These are phyloP conservation scores for Fraxinus latifolia DNA, from an alignment of 305 asterid species.

Conservation along the genomic window DNA sequence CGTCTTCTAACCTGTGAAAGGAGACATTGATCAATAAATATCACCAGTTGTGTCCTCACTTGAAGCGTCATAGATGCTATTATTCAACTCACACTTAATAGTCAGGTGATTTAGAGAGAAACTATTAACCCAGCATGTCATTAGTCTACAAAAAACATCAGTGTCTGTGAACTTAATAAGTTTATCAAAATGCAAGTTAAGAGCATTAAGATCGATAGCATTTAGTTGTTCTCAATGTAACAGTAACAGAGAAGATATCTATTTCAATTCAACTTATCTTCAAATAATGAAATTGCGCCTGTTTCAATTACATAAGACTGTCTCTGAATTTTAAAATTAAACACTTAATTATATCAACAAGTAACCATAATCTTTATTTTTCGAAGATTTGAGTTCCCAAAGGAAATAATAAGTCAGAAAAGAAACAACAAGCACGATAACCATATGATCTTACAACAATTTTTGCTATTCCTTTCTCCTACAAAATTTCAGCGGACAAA, in stretches of 20 bases:
- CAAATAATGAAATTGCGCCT: background rate
- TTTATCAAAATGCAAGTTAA: background rate
- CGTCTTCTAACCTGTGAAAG: conserved; percentile 21
- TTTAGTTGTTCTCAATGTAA: background rate
- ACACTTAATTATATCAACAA: background rate
- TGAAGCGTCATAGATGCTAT: background rate
- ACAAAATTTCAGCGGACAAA: conserved; percentile 22
- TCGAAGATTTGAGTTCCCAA: background rate
- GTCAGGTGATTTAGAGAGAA: background rate
- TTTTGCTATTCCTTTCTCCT: conserved; percentile 14
- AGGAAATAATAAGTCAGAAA: background rate
- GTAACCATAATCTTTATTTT: background rate
- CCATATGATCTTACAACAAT: conserved; percentile 10
- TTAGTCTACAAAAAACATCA: background rate
- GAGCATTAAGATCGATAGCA: background rate
- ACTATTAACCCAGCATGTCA: background rate
- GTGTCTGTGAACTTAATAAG: background rate
- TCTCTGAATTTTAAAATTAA: background rate
- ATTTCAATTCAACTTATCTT: background rate
- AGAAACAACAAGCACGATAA: background rate
- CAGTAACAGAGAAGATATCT: conserved; percentile 4
- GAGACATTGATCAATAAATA: conserved; percentile 1
- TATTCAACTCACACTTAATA: background rate
- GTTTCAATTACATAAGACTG: background rate
- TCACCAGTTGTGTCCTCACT: background rate